phyloP scores from a whole-genome alignment of 371 early-diverging fungal species.

The Polyrhizophydium stewartii region DNA sequence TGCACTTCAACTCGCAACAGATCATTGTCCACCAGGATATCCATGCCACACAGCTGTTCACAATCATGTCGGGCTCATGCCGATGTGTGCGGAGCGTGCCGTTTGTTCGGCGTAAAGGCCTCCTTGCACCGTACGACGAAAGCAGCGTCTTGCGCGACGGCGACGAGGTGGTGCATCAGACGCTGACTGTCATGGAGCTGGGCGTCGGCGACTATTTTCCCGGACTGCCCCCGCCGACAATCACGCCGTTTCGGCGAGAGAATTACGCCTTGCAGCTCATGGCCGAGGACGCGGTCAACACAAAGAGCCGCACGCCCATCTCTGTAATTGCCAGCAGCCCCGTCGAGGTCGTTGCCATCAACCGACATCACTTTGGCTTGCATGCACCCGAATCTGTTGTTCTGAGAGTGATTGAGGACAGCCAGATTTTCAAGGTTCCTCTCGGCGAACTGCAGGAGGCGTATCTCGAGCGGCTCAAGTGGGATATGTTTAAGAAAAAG shows the following conservation, averaged over 20 bases:
- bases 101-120: constrained; percentile 15
- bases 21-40: constrained; percentile 19
- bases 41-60: constrained; percentile 15
- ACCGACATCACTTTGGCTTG: neutral
- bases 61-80: constrained; percentile 21
- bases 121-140: constrained; percentile 1
- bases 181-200: constrained; percentile 21
- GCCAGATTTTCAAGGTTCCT: constrained; percentile 2
- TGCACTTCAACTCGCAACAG: constrained; percentile 16
- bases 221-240: constrained; percentile 10
- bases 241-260: too few species aligned
- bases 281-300: constrained; percentile 1
- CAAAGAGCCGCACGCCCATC: constrained; percentile 12
- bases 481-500: constrained; percentile 18
- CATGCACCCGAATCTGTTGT: too few species aligned
- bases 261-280: too few species aligned
- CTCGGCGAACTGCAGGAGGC: constrained; percentile 16
- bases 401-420: too few species aligned
- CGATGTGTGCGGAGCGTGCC: constrained; percentile 23
- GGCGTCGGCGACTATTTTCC: constrained; percentile 23
- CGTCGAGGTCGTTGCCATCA: constrained; percentile 21
- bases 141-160: constrained; percentile 3
- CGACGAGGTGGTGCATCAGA: constrained; percentile 20
- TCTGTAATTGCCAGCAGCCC: constrained; percentile 20
- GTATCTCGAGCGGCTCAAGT: constrained; percentile 13